A percentile compares a stretch with the other conserved stretches of the same genome.
These are phyloP conservation scores for Saccharum officinarum DNA, from an alignment of 176 grass and related monocot species.

Conservation along the genomic window DNA sequence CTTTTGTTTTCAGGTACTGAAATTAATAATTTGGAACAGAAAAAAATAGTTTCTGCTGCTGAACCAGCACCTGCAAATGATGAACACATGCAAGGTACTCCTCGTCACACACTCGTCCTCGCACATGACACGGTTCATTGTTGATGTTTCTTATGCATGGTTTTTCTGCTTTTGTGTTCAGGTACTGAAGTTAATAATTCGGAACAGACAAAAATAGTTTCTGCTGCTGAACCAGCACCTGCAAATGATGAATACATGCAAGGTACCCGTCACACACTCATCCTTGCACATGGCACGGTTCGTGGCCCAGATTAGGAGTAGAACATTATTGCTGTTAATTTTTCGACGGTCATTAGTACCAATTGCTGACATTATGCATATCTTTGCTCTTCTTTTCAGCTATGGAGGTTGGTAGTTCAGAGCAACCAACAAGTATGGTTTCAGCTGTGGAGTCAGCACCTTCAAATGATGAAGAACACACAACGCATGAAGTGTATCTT, in stretches of 20 bases:
- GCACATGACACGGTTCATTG: neutral
- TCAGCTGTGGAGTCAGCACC: slow-evolving; percentile 16
- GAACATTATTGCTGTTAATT: neutral
- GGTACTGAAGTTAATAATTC: neutral
- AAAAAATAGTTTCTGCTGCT: slow-evolving; percentile 10
- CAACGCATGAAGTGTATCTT: slow-evolving; percentile 14
- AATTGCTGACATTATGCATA: neutral
- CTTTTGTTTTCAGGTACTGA: neutral
- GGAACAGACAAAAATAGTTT: slow-evolving; percentile 14
- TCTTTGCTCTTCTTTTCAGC: neutral
- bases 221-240: slow-evolving; percentile 3
- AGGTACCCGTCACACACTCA: slow-evolving; percentile 13
- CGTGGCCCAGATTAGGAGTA: neutral
- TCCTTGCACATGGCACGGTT: neutral
- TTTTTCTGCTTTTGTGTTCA: no score
- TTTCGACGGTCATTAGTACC: neutral
- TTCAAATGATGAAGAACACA: slow-evolving; percentile 30
- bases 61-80: slow-evolving; percentile 30
- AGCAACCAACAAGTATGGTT: slow-evolving; percentile 28
- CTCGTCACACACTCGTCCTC: neutral
- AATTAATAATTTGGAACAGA: neutral
- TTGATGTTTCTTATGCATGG: no score
- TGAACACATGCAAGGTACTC: slow-evolving; percentile 27
- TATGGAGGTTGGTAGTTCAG: neutral
- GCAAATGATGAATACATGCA: slow-evolving; percentile 20